Conservation (phyloP, 331 rosid genomes). For the Ulmus americana region DNA sequence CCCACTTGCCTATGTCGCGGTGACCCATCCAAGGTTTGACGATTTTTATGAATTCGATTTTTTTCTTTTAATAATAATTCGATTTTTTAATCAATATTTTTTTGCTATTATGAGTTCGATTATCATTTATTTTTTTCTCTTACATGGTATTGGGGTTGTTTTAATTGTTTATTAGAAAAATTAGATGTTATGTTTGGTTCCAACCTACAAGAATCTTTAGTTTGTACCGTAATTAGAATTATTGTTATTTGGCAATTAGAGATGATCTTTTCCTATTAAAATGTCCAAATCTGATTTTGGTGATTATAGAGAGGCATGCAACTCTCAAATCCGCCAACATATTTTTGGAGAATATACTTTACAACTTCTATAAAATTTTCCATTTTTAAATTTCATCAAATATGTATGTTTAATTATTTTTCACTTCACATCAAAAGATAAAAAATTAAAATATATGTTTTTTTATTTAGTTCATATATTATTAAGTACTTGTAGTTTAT, state of each 20-base stretch:
- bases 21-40: constrained; percentile 13
- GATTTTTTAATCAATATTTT: background rate
- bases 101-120: background rate
- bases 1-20: constrained; percentile 5
- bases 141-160: background rate
- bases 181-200: constrained; percentile 20
- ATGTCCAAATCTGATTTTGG: constrained; percentile 13
- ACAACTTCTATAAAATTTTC: no score
- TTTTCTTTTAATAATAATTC: background rate
- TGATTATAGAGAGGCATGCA: constrained; percentile 7
- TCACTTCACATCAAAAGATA: no score
- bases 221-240: constrained; percentile 14
- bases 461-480: no score
- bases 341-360: no score
- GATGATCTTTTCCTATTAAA: background rate
- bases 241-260: constrained; percentile 2
- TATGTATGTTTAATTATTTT: no score
- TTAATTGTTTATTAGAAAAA: background rate
- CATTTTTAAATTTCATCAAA: no score
- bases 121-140: background rate
- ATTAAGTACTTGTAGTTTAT: no score
- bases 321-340: background rate
- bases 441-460: no score
- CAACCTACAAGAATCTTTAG: constrained; percentile 21
- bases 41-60: background rate